A percentile compares a stretch with the other conserved stretches of the same genome.
phyloP scores from a whole-genome alignment of 306 rosid species.

The Phaseolus lunatus region DNA sequence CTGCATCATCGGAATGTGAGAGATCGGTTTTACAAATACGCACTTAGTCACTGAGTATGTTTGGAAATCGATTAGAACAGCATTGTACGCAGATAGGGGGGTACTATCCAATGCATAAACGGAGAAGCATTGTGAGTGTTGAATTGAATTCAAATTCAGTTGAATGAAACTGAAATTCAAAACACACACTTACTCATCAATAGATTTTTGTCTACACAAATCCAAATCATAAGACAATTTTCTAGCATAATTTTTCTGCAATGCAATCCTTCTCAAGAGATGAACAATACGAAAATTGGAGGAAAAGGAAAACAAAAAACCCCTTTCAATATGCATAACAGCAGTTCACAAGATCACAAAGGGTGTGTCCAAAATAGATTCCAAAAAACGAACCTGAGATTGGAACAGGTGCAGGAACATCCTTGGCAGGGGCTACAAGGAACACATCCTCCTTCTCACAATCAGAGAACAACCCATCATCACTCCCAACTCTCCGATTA shows the following conservation, averaged over 20 bases:
- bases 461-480: constrained; percentile 83
- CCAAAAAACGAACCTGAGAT: constrained; percentile 62
- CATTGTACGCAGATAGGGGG: no score
- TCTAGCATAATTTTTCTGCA: background rate
- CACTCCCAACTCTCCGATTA: constrained; percentile 61
- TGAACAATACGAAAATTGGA: background rate
- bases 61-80: no score
- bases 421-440: constrained; percentile 44
- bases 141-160: no score
- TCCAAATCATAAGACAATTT: background rate
- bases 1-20: no score
- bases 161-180: no score
- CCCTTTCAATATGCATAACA: background rate
- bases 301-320: background rate
- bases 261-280: background rate
- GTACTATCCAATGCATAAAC: no score
- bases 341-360: constrained; percentile 7
- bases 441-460: constrained; percentile 71
- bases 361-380: background rate
- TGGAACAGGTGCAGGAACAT: constrained; percentile 58
- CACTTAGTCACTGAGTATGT: no score
- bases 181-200: background rate
- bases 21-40: no score
- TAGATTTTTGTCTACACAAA: background rate
- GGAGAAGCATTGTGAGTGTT: no score